A percentile compares a stretch with the other conserved stretches of the same genome.
phyloP scores from a whole-genome alignment of 2,329 filamentous ascomycete genomes.

The Alternaria gansuensis region DNA sequence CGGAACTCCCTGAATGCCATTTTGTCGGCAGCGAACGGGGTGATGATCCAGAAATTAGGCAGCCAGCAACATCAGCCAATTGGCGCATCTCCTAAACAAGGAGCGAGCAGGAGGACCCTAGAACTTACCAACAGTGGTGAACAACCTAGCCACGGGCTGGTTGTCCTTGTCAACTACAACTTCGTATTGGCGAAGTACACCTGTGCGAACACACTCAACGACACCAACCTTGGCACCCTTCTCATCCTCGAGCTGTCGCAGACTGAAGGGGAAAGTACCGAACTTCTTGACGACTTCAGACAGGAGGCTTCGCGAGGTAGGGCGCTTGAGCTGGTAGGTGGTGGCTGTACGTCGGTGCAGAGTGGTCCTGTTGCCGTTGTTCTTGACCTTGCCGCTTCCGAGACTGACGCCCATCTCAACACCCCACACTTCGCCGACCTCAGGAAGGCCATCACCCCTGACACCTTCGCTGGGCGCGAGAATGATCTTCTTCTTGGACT shows the following conservation, averaged over 20 bases:
- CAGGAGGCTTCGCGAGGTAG: slow-evolving; percentile 88
- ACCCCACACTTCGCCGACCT: slow-evolving; percentile 94
- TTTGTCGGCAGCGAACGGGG: not conserved
- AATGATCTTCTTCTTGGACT: slow-evolving; percentile 98
- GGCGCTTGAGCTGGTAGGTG: slow-evolving; percentile 92
- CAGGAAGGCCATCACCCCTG: slow-evolving; percentile 89
- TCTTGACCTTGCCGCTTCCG: slow-evolving; percentile 94
- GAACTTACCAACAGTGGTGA: slow-evolving; percentile 91
- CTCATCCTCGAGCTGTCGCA: slow-evolving; percentile 96
- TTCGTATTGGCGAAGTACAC: slow-evolving; percentile 95
- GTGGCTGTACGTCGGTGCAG: slow-evolving; percentile 92
- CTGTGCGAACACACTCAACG: slow-evolving; percentile 92
- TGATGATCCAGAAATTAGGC: not conserved
- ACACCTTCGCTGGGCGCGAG: slow-evolving; percentile 84
- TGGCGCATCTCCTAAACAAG: not conserved
- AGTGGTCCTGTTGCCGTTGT: slow-evolving; percentile 82
- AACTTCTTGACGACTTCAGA: slow-evolving; percentile 98
- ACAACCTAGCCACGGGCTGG: slow-evolving; percentile 81
- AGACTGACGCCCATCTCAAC: slow-evolving; percentile 94
- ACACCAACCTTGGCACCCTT: slow-evolving; percentile 94
- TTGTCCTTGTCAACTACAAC: slow-evolving; percentile 93
- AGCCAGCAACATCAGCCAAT: slow-evolving; percentile 1
- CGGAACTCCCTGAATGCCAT: not conserved
- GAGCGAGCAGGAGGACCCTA: slow-evolving; percentile 62
- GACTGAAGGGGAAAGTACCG: slow-evolving; percentile 95